Evolutionary conservation across 305 asterid species (phyloP), one percentile per base, ranked within the genome.

Genomic region (Fraxinus baroniana): DNA sequence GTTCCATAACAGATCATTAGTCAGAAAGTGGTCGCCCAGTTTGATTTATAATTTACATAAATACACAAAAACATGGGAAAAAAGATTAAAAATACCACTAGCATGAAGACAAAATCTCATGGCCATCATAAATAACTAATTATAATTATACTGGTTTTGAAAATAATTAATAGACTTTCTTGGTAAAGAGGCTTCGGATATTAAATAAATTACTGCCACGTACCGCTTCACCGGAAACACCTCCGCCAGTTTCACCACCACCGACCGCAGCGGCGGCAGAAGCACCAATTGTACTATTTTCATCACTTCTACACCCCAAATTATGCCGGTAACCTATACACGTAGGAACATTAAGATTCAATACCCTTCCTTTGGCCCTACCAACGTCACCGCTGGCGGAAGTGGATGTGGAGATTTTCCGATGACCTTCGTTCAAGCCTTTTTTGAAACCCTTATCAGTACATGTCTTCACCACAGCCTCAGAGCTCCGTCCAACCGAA

Each of bases 291-390:
- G 87, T 86, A 57, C 89, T 85, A 44, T 39, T 86, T 77, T 84
- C 89, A 18, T 88, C 92, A 30, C 90, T 87, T 37, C 88, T 83
- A 41, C 99, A 95, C 77, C 97, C 87, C 85, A 90, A 87, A n/a
- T 91, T 90, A 46, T 88, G 85, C 81, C 97, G 87, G 87, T 93
- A 94, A 0, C 98, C 98, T 17, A 93, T 91, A 77, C 98, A 95
- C 94, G 86, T 91, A 0, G 99, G 98, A 6, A 93, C 97, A 32
- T 93, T 94, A 87, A 93, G 78, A 36, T 86, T 90, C 82, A 94
- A 84, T 0, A 85, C 93, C 80, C 83, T 91, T 18, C 85, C 86
- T 80, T 86, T 94, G 3, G 91, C n/a, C 8, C 82, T 74, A 2
- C 83, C 88, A 18, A 76, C 62, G 0, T 20, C 83, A 1, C 66